phyloP scores from a whole-genome alignment of 768 basidiomycete species.

The Leccinum longicurvipes region DNA sequence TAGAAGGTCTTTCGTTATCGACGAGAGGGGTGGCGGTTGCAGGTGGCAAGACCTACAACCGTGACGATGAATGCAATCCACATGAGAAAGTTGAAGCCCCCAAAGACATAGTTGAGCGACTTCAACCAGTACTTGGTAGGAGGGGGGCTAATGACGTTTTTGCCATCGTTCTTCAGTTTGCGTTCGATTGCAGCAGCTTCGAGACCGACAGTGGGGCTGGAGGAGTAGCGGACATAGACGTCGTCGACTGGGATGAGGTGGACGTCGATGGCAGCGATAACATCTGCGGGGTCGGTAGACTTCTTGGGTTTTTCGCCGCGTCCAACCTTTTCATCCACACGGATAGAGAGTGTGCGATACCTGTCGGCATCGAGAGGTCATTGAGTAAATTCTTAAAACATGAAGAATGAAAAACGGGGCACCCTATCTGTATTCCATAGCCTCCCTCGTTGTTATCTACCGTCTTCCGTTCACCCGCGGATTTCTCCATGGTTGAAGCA shows the following conservation, averaged over 20 bases:
- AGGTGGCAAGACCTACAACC: constrained; percentile 26
- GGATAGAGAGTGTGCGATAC: constrained; percentile 46
- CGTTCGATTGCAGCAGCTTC: constrained; percentile 43
- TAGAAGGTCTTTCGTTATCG: constrained; percentile 12
- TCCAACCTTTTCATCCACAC: constrained; percentile 34
- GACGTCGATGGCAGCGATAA: constrained; percentile 46
- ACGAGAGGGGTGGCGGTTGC: not conserved
- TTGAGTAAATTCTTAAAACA: not conserved
- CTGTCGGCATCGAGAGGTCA: constrained; percentile 13
- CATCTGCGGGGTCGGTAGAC: constrained; percentile 34
- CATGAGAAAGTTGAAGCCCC: constrained; percentile 55
- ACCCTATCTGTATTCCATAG: constrained; percentile 34
- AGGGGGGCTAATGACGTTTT: constrained; percentile 48
- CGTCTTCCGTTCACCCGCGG: constrained; percentile 10
- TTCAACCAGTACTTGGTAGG: constrained; percentile 47
- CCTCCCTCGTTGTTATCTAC: constrained; percentile 14
- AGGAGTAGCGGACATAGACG: constrained; percentile 42
- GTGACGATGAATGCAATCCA: constrained; percentile 50
- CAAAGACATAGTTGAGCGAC: constrained; percentile 49
- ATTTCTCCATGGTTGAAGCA: constrained; percentile 19
- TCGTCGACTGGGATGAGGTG: constrained; percentile 42
- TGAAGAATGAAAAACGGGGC: not conserved
- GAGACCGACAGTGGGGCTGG: constrained; percentile 42
- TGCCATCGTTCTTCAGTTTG: constrained; percentile 38
- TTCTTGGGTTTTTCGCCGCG: constrained; percentile 14